Evolutionary conservation across 441 rosid species (phyloP).

Genomic region (Syzygium malaccense): DNA sequence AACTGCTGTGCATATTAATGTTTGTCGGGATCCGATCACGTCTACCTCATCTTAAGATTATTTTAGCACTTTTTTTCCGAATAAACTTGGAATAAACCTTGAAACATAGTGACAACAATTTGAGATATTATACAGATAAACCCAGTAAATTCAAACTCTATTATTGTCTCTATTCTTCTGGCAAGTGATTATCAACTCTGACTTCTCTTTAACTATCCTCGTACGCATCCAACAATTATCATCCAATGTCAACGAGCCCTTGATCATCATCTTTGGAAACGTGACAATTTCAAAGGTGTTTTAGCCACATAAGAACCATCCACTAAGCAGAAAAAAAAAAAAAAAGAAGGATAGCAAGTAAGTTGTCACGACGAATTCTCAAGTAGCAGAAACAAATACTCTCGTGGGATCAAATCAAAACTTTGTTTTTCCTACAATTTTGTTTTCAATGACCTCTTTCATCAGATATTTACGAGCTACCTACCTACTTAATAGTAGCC

Average conservation of each 20-base stretch:
- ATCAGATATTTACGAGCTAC: neutral
- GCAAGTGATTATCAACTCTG: neutral
- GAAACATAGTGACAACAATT: fast-evolving
- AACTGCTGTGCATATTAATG: fast-evolving
- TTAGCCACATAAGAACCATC: neutral
- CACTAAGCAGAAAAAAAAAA: neutral
- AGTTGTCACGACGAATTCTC: neutral
- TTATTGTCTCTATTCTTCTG: neutral
- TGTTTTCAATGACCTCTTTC: neutral
- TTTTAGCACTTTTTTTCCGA: neutral
- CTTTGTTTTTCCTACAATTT: neutral
- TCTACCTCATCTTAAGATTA: neutral
- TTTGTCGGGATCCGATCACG: fast-evolving
- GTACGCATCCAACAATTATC: neutral
- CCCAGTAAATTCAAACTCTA: neutral
- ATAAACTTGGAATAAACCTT: neutral
- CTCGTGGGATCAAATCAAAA: neutral
- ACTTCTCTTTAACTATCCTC: neutral
- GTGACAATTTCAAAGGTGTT: neutral
- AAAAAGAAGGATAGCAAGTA: no score
- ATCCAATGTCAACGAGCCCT: neutral
- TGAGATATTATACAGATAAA: neutral
- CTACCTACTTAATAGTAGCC: no score
- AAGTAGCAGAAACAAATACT: neutral
- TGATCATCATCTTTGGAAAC: neutral